These are phyloP conservation scores for Fusarium anthophilum DNA, from an alignment of 2,329 filamentous ascomycete genomes.

Conservation along the genomic window DNA sequence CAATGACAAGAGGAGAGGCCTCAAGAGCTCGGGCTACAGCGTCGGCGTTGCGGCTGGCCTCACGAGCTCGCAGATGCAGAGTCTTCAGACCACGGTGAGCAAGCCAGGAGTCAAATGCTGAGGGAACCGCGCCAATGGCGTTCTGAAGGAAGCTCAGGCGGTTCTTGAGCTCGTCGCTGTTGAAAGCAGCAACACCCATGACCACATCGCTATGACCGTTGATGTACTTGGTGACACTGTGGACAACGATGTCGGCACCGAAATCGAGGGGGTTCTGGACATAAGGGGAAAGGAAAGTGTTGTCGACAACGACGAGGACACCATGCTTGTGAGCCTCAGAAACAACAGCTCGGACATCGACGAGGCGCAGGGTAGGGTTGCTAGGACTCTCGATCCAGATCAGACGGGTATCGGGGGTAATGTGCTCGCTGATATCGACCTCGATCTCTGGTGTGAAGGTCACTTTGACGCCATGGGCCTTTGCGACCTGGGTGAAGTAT, in stretches of 20 bases:
- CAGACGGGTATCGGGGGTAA: conserved; percentile 88
- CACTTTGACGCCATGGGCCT: conserved; percentile 91
- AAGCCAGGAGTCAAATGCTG: conserved; percentile 96
- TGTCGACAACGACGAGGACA: conserved; percentile 97
- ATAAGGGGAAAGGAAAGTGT: conserved; percentile 97
- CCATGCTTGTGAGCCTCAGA: conserved; percentile 86
- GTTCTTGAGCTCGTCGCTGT: conserved; percentile 79
- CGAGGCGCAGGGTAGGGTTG: conserved; percentile 91
- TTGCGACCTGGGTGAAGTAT: conserved; percentile 98
- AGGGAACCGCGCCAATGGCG: conserved; percentile 94
- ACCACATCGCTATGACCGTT: conserved; percentile 97
- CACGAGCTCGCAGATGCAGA: conserved; percentile 88
- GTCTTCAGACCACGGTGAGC: conserved; percentile 97
- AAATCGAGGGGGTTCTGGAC: conserved; percentile 95
- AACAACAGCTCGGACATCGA: conserved; percentile 90
- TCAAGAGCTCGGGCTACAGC: conserved; percentile 81
- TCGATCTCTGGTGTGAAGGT: conserved; percentile 96
- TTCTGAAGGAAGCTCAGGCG: conserved; percentile 93
- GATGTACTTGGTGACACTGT: conserved; percentile 99
- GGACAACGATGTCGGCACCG: conserved; percentile 95
- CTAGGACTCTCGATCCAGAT: conserved; percentile 96
- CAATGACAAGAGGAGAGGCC: conserved; percentile 80
- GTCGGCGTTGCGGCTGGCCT: conserved; percentile 84
- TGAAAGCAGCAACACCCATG: conserved; percentile 97
- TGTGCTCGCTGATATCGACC: conserved; percentile 83